Evolutionary conservation across 2,329 filamentous ascomycete species (phyloP).

Genomic region (Xylaria sp.): DNA sequence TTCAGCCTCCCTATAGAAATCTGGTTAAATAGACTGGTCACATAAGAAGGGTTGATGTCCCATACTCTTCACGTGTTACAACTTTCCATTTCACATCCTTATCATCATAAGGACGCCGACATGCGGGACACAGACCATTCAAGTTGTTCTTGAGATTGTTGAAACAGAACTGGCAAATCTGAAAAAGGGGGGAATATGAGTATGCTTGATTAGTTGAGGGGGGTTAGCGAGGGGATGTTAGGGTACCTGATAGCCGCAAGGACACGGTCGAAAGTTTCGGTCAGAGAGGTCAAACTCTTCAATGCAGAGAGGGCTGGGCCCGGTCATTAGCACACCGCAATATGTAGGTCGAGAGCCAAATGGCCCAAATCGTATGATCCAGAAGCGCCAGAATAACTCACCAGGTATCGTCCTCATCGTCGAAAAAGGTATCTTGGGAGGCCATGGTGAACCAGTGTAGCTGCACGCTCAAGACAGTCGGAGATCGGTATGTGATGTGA

Average conservation of each 20-base stretch:
- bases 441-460: slow-evolving; percentile 46
- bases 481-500: background rate
- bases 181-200: slow-evolving; percentile 12
- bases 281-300: slow-evolving; percentile 98
- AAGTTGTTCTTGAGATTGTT: slow-evolving; percentile 99
- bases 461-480: background rate
- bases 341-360: slow-evolving; percentile 1
- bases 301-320: slow-evolving; percentile 82
- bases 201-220: slow-evolving; percentile 14
- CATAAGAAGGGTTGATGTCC: slow-evolving; percentile 21
- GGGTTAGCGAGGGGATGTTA: background rate
- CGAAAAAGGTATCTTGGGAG: slow-evolving; percentile 65
- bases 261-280: slow-evolving; percentile 93
- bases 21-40: slow-evolving; percentile 24
- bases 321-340: slow-evolving; percentile 17
- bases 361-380: slow-evolving; percentile 9
- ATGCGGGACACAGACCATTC: slow-evolving; percentile 96
- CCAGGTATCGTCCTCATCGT: slow-evolving; percentile 67
- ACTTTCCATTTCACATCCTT: slow-evolving; percentile 97
- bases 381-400: slow-evolving; percentile 35
- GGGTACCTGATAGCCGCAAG: slow-evolving; percentile 92
- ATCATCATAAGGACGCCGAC: slow-evolving; percentile 90
- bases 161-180: slow-evolving; percentile 99
- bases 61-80: slow-evolving; percentile 89
- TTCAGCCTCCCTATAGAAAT: slow-evolving; percentile 55